These are phyloP conservation scores for Hypericum perforatum DNA, from an alignment of 345 rosid species.

Conservation along the genomic window DNA sequence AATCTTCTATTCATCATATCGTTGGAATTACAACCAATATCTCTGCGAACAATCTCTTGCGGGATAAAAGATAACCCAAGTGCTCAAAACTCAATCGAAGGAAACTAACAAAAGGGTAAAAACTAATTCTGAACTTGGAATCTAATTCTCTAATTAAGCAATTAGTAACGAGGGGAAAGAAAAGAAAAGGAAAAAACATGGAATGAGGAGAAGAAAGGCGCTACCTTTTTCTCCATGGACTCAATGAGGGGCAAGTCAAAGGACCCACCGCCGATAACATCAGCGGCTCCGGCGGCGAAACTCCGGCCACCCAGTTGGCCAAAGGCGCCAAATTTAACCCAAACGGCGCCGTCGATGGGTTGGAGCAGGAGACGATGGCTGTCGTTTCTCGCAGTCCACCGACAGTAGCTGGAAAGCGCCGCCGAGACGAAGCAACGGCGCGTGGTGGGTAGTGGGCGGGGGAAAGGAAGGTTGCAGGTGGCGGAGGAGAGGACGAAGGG, in stretches of 20 bases:
- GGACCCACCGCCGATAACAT: conserved; percentile 76
- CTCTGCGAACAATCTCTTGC: too few species aligned
- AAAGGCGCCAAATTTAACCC: conserved; percentile 23
- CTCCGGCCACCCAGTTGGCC: conserved; percentile 20
- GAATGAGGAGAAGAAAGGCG: not conserved
- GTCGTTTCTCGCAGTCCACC: conserved; percentile 7
- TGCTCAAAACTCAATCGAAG: not conserved
- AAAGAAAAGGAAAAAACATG: not conserved
- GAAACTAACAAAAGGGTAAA: not conserved
- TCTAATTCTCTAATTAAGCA: not conserved
- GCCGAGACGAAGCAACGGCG: conserved; percentile 4
- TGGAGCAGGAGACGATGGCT: conserved; percentile 17
- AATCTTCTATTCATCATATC: too few species aligned
- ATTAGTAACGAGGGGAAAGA: too few species aligned
- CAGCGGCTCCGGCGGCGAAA: conserved; percentile 45
- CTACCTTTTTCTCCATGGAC: conserved; percentile 89
- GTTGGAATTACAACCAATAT: too few species aligned
- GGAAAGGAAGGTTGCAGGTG: not conserved
- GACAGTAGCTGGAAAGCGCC: conserved; percentile 2
- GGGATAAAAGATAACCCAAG: not conserved
- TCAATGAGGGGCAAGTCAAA: conserved; percentile 76
- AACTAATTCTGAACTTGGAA: not conserved
- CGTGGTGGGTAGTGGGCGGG: conserved; percentile 1
- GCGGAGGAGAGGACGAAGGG: conserved; percentile 12
- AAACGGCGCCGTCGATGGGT: not conserved